Conservation (phyloP, 2,329 filamentous ascomycete species). For the Monilinia vaccinii-corymbosi region DNA sequence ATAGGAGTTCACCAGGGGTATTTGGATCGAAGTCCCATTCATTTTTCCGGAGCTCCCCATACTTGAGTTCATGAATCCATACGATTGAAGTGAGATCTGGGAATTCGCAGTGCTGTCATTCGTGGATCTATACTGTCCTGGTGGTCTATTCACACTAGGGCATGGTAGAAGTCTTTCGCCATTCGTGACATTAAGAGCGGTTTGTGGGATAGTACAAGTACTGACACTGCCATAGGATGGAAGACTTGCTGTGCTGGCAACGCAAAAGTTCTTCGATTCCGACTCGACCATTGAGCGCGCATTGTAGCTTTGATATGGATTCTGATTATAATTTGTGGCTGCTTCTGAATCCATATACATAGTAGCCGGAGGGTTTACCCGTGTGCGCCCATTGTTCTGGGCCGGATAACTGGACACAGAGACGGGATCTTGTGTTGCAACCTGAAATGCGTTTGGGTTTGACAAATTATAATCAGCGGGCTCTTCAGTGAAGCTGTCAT, state of each 20-base stretch:
- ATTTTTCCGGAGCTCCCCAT: background rate
- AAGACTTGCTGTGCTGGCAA: background rate
- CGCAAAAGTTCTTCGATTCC: slow-evolving; percentile 3
- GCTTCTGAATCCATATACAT: slow-evolving; percentile 3
- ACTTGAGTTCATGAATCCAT: background rate
- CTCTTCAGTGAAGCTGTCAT: background rate
- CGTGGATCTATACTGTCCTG: background rate
- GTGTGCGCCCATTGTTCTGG: background rate
- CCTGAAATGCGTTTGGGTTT: background rate
- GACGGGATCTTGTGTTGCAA: background rate
- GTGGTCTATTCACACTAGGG: background rate
- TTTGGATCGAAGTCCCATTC: background rate
- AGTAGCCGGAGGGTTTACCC: background rate
- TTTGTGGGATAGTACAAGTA: background rate
- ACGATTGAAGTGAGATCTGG: background rate
- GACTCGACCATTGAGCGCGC: slow-evolving; percentile 1
- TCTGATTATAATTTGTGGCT: background rate
- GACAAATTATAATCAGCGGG: background rate
- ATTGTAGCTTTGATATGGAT: slow-evolving; percentile 1
- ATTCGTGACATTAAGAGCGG: background rate
- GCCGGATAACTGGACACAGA: slow-evolving; percentile 6
- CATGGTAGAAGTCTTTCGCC: background rate
- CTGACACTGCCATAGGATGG: background rate
- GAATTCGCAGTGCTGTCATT: background rate
- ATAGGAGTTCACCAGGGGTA: slow-evolving; percentile 16